Evolutionary conservation across 2,329 filamentous ascomycete genomes (phyloP).

Genomic region (Lasiodiplodia gonubiensis): DNA sequence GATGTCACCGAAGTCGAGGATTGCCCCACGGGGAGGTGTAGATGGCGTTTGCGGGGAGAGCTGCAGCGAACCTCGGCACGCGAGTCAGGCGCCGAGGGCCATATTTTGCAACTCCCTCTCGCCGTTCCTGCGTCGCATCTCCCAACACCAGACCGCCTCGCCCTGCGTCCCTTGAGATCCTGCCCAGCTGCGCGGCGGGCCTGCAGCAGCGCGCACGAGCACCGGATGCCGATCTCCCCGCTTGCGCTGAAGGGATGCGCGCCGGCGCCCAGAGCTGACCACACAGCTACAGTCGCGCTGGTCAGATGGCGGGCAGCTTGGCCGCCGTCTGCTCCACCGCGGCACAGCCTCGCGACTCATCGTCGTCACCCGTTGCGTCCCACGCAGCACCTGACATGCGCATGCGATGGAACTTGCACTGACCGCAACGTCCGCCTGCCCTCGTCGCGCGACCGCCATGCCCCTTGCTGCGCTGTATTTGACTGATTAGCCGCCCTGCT

Average conservation of each 20-base stretch:
- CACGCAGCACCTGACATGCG: conserved; percentile 12
- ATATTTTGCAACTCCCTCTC: neutral
- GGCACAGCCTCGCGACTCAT: conserved; percentile 6
- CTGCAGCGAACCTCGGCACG: conserved; percentile 17
- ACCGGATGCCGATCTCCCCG: conserved; percentile 10
- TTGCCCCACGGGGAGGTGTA: neutral
- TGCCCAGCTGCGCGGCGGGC: neutral
- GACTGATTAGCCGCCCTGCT: conserved; percentile 2
- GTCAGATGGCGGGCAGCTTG: conserved; percentile 3
- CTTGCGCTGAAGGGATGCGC: neutral
- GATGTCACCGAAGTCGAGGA: neutral
- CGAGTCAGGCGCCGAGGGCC: conserved; percentile 17
- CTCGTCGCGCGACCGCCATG: neutral
- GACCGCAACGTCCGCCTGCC: neutral
- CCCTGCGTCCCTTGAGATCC: neutral
- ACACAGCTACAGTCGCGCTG: neutral
- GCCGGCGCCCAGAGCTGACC: neutral
- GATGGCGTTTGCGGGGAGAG: conserved; percentile 13
- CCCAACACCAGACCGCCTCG: neutral
- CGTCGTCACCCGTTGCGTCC: neutral
- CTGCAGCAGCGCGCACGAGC: conserved; percentile 1
- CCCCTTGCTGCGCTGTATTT: conserved; percentile 12
- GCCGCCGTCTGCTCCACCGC: neutral
- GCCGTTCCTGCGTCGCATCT: neutral
- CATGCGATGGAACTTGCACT: neutral